Base-by-base conservation (phyloP, 306 rosid species). In the Acacia acuminata region DNA sequence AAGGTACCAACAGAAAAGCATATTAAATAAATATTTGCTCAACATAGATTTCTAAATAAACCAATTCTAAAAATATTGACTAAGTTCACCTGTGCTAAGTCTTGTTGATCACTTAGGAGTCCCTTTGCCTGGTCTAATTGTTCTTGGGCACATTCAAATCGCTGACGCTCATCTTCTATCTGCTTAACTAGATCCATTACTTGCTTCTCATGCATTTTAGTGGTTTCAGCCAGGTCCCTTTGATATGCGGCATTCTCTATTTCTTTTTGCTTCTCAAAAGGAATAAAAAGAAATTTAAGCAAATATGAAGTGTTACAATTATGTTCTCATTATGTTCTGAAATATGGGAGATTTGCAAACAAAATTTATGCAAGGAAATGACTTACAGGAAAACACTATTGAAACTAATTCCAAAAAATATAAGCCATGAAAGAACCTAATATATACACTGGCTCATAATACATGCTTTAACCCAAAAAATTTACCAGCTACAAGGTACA, bases 171-270 rank as follows among this genome's bases (percentile, higher is more conserved):
- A 81, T 87, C 87, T 76, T 84, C 83, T 71, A 88, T 38, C 79
- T 87, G 90, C 77, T 89, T 79, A 61, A 70, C 80, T 66, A 91
- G 74, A 53, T 86, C 89, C 17, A 78, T 73, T 73, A 89, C 75
- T 84, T 86, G 86, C 24, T 84, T 84, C 88, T 91, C 88, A 70
- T 87, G 83, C 76, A 85, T 83, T 86, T 86, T 79, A 55, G 90
- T 83, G 60, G 91, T 77, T 63, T 87, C 89, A 1, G 87, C 82
- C 16, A 91, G 84, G 56, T 86, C 86, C 77, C 70, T 82, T 70
- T 87, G 86, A 82, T 44, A 78, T 66, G 80, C 77, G 32, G 87
- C 85, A 73, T 86, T 86, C 25, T 89, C 86, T 79, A 81, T 78
- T 73, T 86, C 89, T 78, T 73, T 86, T 71, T 81, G 82, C 91